Base-by-base conservation (phyloP, 140 eudicot species). In the Ambrosia hybrid region DNA sequence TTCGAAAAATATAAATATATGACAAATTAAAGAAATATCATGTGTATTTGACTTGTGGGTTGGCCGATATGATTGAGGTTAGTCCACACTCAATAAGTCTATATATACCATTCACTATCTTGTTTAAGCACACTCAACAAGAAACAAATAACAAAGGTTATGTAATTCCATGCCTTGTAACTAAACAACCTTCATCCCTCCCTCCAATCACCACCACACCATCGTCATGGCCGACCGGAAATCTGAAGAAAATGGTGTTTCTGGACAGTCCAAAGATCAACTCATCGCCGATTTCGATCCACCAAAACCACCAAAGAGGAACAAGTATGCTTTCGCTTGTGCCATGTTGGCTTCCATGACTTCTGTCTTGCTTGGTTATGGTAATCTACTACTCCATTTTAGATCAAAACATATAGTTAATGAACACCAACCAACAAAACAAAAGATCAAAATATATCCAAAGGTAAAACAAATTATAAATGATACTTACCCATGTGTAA, bases 341-440 rank as follows among this genome's bases (percentile, higher is more conserved):
- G 86, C 94, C 68, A 51, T 83, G 70, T 76, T 89, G 49, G 96
- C 96, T 85, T 89, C 96, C 74, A 89, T 89, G 96, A 89, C 96
- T 39, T 89, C 96, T 6, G 71, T 89, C 80, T 71, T 89, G 71
- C 87, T 89, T 7, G 96, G 96, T 16, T 89, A 89, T 34, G 96
- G 96, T 89, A 84, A 57, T 48, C 46, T 16, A 36, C 51, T 9
- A 9, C 11, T 3, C 61, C 41, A 52, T 57, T 57, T 6, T 57
- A 7, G 38, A 16, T 4, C 36, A 37, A 4, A 61, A 36, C 21
- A 36, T 61, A 61, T 11, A 8, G 0, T 13, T 1, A 61, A 36
- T 34, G 0, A 21, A 21, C 26, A 21, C 26, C 26, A 21, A 21
- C 26, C 26, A 21, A 21, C 26, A 21, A 21, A 21, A 21, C 26